A percentile compares a stretch with the other conserved stretches of the same genome.
Evolutionary conservation across 768 basidiomycete genomes (phyloP).

Genomic region (Myochromella boudieri): DNA sequence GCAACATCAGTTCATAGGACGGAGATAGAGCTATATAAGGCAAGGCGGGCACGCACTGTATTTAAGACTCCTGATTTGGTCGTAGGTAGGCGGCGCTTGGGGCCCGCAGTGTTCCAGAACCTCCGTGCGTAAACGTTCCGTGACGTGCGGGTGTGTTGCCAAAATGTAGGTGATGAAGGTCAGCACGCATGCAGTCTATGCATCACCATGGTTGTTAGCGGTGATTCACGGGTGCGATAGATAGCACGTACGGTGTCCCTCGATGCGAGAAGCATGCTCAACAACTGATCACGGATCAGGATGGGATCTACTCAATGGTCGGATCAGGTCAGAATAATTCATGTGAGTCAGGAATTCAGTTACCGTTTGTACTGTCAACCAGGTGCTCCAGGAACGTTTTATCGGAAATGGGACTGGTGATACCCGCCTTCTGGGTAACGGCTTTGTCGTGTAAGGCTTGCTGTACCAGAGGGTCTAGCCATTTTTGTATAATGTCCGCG

Average conservation of each 20-base stretch:
- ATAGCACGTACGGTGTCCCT: slow-evolving; percentile 64
- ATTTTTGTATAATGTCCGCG: slow-evolving; percentile 50
- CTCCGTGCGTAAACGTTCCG: slow-evolving; percentile 55
- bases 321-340: neutral
- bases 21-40: neutral
- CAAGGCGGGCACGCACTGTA: slow-evolving; percentile 47
- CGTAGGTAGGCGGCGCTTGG: slow-evolving; percentile 49
- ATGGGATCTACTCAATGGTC: slow-evolving; percentile 46
- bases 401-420: slow-evolving; percentile 40
- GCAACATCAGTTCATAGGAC: neutral
- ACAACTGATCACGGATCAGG: slow-evolving; percentile 72
- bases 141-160: slow-evolving; percentile 60
- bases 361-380: slow-evolving; percentile 64
- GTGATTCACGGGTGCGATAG: no score
- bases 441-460: slow-evolving; percentile 49
- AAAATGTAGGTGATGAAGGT: slow-evolving; percentile 73
- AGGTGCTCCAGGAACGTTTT: slow-evolving; percentile 70
- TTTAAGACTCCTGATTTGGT: slow-evolving; percentile 57
- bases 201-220: no score
- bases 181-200: slow-evolving; percentile 65
- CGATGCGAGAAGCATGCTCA: slow-evolving; percentile 76
- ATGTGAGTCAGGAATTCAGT: slow-evolving; percentile 13
- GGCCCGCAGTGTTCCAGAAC: slow-evolving; percentile 56
- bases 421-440: slow-evolving; percentile 34
- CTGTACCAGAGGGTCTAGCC: slow-evolving; percentile 65